Conservation (phyloP, 345 rosid genomes). For the Salix dunnii region DNA sequence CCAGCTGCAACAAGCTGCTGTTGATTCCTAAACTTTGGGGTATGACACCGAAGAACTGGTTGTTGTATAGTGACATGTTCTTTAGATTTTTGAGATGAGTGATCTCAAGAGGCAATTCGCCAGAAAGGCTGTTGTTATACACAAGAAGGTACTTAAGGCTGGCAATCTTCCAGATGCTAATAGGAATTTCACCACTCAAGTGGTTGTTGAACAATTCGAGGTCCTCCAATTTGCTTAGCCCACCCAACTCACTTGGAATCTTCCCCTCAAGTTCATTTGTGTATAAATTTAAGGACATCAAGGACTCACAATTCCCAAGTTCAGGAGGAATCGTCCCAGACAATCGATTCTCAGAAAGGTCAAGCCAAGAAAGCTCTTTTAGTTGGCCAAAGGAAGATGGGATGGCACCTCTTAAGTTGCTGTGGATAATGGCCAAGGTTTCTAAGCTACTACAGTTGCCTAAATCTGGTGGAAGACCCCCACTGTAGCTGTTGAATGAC, state of each 20-base stretch:
- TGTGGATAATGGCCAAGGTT: conserved; percentile 31
- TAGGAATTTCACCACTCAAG: conserved; percentile 67
- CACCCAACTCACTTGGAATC: conserved; percentile 59
- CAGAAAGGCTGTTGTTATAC: conserved; percentile 63
- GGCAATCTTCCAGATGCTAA: conserved; percentile 61
- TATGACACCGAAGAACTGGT: conserved; percentile 57
- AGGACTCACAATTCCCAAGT: conserved; percentile 64
- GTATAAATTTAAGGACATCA: conserved; percentile 37
- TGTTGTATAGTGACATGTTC: conserved; percentile 48
- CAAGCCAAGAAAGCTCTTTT: conserved; percentile 37
- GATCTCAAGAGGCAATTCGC: conserved; percentile 64
- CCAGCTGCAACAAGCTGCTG: conserved; percentile 58
- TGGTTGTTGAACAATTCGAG: conserved; percentile 58
- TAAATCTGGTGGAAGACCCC: conserved; percentile 54
- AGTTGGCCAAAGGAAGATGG: conserved; percentile 68
- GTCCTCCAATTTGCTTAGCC: conserved; percentile 43
- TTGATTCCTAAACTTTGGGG: conserved; percentile 63
- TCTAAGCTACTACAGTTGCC: conserved; percentile 56
- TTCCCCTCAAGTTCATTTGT: conserved; percentile 61
- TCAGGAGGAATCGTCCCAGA: conserved; percentile 66
- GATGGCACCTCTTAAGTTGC: conserved; percentile 54
- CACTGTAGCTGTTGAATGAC: conserved; percentile 55
- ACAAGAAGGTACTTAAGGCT: conserved; percentile 46
- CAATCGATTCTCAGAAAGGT: conserved; percentile 63
- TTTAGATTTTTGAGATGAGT: conserved; percentile 50